Conservation (phyloP, 805 yeast species). For the Ogataea nitratoaversa region DNA sequence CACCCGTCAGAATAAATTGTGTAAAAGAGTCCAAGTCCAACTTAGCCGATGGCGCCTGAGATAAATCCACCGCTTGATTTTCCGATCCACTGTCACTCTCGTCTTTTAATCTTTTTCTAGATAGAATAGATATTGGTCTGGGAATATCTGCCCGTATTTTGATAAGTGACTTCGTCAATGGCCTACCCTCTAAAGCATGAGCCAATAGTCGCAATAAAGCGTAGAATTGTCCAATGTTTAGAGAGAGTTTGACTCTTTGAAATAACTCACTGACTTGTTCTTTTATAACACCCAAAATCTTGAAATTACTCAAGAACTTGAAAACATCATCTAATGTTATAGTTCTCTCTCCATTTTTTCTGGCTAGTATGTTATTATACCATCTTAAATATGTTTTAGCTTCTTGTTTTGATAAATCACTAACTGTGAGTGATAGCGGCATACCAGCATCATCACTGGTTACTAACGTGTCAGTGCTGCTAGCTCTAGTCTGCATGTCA, state of each 20-base stretch:
- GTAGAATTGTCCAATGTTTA: slow-evolving; percentile 88
- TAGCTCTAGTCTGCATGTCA: slow-evolving; percentile 12
- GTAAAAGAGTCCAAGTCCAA: slow-evolving; percentile 85
- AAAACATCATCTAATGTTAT: slow-evolving; percentile 76
- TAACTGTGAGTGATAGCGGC: slow-evolving; percentile 61
- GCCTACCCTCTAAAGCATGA: slow-evolving; percentile 49
- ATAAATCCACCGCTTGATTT: slow-evolving; percentile 10
- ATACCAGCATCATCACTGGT: slow-evolving; percentile 37
- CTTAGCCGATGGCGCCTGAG: slow-evolving; percentile 28
- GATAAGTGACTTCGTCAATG: slow-evolving; percentile 54
- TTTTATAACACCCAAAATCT: slow-evolving; percentile 48
- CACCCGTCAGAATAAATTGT: slow-evolving; percentile 77
- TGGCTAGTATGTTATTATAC: slow-evolving; percentile 80
- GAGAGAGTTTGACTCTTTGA: slow-evolving; percentile 49
- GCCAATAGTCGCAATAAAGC: slow-evolving; percentile 78
- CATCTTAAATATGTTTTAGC: slow-evolving; percentile 83
- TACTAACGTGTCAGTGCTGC: slow-evolving; percentile 26
- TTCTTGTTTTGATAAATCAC: slow-evolving; percentile 73
- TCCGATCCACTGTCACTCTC: slow-evolving; percentile 33
- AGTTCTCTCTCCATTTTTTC: slow-evolving; percentile 56
- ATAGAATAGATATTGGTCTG: slow-evolving; percentile 72
- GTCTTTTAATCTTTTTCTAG: slow-evolving; percentile 49
- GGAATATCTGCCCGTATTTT: slow-evolving; percentile 62
- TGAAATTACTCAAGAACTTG: slow-evolving; percentile 73
- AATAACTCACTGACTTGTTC: slow-evolving; percentile 48